phyloP scores from a whole-genome alignment of 306 rosid genomes.

The Calophaca sinica region DNA sequence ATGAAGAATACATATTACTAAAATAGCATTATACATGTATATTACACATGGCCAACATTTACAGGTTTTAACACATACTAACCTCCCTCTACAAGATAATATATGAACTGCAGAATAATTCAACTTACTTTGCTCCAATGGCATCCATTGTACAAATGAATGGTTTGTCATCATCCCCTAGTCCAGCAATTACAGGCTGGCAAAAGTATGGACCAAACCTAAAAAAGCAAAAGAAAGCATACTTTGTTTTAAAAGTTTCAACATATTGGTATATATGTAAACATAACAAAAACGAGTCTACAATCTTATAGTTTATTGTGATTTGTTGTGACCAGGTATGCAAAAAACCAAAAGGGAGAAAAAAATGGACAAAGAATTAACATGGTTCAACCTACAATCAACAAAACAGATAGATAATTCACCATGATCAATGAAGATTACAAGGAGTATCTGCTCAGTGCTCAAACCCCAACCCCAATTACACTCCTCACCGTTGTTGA shows the following conservation, averaged over 20 bases:
- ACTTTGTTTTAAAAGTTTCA: slow-evolving; percentile 27
- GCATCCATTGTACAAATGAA: slow-evolving; percentile 98
- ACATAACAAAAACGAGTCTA: slow-evolving; percentile 3
- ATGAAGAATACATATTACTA: slow-evolving; percentile 15
- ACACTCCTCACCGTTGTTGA: not conserved
- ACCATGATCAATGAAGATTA: not conserved
- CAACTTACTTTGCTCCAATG: slow-evolving; percentile 93
- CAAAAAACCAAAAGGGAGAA: slow-evolving; percentile 16
- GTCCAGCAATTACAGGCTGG: slow-evolving; percentile 97
- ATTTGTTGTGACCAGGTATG: slow-evolving; percentile 3
- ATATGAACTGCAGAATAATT: slow-evolving; percentile 28
- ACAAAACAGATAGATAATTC: slow-evolving; percentile 6
- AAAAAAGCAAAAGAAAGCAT: slow-evolving; percentile 29
- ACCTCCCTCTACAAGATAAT: slow-evolving; percentile 23
- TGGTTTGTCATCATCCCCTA: slow-evolving; percentile 87
- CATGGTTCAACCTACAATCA: slow-evolving; percentile 1
- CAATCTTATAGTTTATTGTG: slow-evolving; percentile 10
- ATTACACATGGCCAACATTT: slow-evolving; percentile 21
- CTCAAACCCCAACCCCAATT: not conserved
- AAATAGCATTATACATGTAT: slow-evolving; percentile 18
- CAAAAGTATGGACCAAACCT: slow-evolving; percentile 97
- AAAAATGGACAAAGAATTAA: not conserved
- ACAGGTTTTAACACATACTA: not conserved
- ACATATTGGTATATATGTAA: not conserved
- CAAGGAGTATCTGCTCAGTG: not conserved